Conservation (phyloP, 2,329 filamentous ascomycete species). For the Penicillium sclerotiorum region DNA sequence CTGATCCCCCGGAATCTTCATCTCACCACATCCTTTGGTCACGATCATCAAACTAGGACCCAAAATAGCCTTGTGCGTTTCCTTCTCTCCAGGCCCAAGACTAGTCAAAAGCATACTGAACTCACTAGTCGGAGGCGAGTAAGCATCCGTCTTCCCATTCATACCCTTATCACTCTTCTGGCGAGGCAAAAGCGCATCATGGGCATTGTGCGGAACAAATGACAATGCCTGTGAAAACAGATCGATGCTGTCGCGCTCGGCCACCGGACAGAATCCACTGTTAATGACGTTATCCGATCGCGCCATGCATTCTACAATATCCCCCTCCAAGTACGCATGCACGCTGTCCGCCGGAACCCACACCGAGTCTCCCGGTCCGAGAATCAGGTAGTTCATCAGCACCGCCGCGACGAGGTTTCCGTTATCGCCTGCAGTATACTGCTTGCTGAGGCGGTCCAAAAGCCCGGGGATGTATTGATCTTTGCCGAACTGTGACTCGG, state of each 20-base stretch:
- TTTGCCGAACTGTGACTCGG: conserved; percentile 53
- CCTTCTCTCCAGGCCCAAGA: conserved; percentile 60
- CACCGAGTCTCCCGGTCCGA: conserved; percentile 67
- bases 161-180: conserved; percentile 54
- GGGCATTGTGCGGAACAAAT: conserved; percentile 62
- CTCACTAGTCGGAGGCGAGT: conserved; percentile 69
- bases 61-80: conserved; percentile 57
- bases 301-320: conserved; percentile 80
- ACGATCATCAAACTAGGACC: conserved; percentile 68
- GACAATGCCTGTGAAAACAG: conserved; percentile 65
- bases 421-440: conserved; percentile 66
- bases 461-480: conserved; percentile 66
- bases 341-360: conserved; percentile 74
- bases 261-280: conserved; percentile 70
- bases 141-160: conserved; percentile 64
- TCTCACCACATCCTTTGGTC: conserved; percentile 59
- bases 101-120: conserved; percentile 68
- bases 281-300: conserved; percentile 74
- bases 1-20: conserved; percentile 57
- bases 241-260: conserved; percentile 65
- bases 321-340: conserved; percentile 71
- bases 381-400: conserved; percentile 72
- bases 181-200: conserved; percentile 59
- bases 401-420: conserved; percentile 70
- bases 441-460: conserved; percentile 63